Conservation (phyloP, 2,329 filamentous ascomycete genomes). For the Polytolypa hystricis region DNA sequence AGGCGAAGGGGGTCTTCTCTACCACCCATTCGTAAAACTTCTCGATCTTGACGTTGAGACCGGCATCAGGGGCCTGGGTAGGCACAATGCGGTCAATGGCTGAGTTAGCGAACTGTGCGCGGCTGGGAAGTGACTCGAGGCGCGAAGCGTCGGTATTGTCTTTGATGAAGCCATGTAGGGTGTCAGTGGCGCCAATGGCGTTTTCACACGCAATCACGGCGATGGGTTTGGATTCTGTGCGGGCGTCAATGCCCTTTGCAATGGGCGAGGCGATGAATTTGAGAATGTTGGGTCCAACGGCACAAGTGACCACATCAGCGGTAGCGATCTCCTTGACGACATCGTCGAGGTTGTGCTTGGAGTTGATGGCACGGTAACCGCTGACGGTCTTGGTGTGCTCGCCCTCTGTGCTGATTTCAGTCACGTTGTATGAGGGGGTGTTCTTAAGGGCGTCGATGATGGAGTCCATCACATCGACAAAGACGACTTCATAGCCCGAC, state of each 20-base stretch:
- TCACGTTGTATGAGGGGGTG: slow-evolving; percentile 72
- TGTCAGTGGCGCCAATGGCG: slow-evolving; percentile 86
- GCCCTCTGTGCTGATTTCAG: slow-evolving; percentile 78
- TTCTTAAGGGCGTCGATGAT: slow-evolving; percentile 72
- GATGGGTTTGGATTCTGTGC: slow-evolving; percentile 54
- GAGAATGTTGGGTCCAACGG: slow-evolving; percentile 90
- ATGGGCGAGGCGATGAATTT: slow-evolving; percentile 94
- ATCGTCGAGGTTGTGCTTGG: slow-evolving; percentile 68
- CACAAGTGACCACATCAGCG: slow-evolving; percentile 89
- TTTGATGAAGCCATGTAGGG: slow-evolving; percentile 71
- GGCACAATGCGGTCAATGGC: slow-evolving; percentile 98
- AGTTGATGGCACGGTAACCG: slow-evolving; percentile 97
- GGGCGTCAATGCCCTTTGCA: slow-evolving; percentile 79
- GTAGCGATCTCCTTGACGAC: slow-evolving; percentile 75
- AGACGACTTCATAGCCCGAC: slow-evolving; percentile 90
- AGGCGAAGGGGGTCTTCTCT: slow-evolving; percentile 72
- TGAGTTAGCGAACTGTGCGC: slow-evolving; percentile 89
- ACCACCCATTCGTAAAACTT: slow-evolving; percentile 99
- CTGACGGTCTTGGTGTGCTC: slow-evolving; percentile 73
- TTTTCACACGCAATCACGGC: slow-evolving; percentile 98
- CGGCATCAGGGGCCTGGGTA: slow-evolving; percentile 66
- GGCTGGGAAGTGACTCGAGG: slow-evolving; percentile 55
- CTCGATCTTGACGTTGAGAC: slow-evolving; percentile 88
- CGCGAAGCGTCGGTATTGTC: slow-evolving; percentile 60
- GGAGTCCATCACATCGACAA: slow-evolving; percentile 81